A percentile compares a stretch with the other conserved stretches of the same genome.
phyloP scores from a whole-genome alignment of 1,139 yeast species.

The Diutina pseudorugosa region DNA sequence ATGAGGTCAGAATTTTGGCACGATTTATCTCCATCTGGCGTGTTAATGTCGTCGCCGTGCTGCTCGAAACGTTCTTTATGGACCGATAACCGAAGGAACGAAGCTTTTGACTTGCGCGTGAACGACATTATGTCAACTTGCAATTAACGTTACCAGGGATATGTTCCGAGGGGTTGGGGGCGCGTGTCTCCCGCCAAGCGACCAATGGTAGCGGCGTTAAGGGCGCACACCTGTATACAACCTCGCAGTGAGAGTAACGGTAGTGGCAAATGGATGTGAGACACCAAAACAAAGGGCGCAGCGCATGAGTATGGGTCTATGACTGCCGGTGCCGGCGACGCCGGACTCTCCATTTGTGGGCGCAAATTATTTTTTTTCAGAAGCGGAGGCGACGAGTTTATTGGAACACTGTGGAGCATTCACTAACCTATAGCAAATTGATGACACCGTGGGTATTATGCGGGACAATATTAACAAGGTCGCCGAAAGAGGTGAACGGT shows the following conservation, averaged over 20 bases:
- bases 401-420: background rate
- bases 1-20: too few relatives aligned
- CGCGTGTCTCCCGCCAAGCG: background rate
- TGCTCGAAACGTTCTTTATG: background rate
- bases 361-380: background rate
- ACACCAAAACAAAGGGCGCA: background rate
- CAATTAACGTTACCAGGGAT: background rate
- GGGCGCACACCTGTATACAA: background rate
- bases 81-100: background rate
- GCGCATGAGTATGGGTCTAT: background rate
- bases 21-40: too few relatives aligned
- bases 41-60: too few relatives aligned
- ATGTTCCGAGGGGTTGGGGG: background rate
- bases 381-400: background rate
- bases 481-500: constrained; percentile 88
- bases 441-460: constrained; percentile 97
- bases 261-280: background rate
- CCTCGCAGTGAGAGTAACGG: background rate
- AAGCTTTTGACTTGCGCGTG: background rate
- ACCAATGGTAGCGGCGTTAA: background rate
- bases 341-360: background rate
- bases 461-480: constrained; percentile 94
- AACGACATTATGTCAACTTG: background rate
- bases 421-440: constrained; percentile 52
- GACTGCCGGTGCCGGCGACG: background rate